These are phyloP conservation scores for Ophiosphaerella herpotricha DNA, from an alignment of 2,329 filamentous ascomycete genomes.

Conservation along the genomic window DNA sequence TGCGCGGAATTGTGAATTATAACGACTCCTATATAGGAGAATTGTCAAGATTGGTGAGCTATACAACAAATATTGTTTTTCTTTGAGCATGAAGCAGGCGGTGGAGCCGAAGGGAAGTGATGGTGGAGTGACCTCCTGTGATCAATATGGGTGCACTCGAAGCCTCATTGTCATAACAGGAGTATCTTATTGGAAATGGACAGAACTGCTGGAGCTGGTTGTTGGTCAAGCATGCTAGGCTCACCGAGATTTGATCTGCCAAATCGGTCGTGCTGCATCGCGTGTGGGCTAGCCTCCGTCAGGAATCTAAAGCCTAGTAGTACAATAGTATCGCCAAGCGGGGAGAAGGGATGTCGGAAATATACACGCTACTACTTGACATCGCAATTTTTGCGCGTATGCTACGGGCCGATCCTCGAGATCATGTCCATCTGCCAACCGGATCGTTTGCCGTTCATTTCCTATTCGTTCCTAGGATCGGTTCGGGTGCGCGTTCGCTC, in stretches of 20 bases:
- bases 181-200: constrained; percentile 18
- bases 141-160: constrained; percentile 22
- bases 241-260: constrained; percentile 27
- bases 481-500: constrained; percentile 6
- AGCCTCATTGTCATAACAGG: constrained; percentile 33
- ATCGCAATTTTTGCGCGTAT: constrained; percentile 30
- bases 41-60: background rate
- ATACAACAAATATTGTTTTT: background rate
- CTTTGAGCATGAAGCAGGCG: background rate
- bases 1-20: background rate
- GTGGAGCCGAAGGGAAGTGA: background rate
- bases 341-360: constrained; percentile 28
- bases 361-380: constrained; percentile 24
- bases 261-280: constrained; percentile 34
- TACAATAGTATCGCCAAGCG: constrained; percentile 45
- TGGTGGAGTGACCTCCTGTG: constrained; percentile 1
- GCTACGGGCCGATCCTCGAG: constrained; percentile 37
- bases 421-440: constrained; percentile 19
- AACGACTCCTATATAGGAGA: background rate
- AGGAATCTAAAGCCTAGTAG: constrained; percentile 27
- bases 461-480: constrained; percentile 20
- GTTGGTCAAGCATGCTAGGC: constrained; percentile 21
- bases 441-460: constrained; percentile 31
- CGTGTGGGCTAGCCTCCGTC: constrained; percentile 27
- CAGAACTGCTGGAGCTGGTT: constrained; percentile 19